These are phyloP conservation scores for Wickerhamomyces tratensis DNA, from an alignment of 805 yeast genomes.

Conservation along the genomic window DNA sequence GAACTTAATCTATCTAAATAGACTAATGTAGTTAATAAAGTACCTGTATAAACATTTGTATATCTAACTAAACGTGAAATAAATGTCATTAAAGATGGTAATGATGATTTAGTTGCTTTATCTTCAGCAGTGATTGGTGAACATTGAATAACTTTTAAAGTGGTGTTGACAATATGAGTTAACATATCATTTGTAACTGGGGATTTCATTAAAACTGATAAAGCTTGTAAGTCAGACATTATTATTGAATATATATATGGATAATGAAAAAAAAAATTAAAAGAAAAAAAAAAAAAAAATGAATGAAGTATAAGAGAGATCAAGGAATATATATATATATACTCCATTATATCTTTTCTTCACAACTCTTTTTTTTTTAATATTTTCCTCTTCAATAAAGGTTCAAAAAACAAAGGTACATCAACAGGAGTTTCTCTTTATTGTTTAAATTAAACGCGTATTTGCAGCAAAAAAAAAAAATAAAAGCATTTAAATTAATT, in stretches of 20 bases:
- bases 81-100: constrained; percentile 67
- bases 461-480: too few species aligned
- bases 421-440: too few species aligned
- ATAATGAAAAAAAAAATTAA: too few species aligned
- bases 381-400: too few species aligned
- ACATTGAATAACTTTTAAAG: constrained; percentile 61
- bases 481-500: too few species aligned
- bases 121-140: constrained; percentile 23
- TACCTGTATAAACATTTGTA: constrained; percentile 75
- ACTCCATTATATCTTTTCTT: too few species aligned
- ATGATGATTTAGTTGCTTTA: constrained; percentile 5
- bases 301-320: too few species aligned
- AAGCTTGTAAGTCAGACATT: constrained; percentile 46
- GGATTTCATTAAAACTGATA: constrained; percentile 45
- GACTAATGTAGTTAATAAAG: constrained; percentile 62
- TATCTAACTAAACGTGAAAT: constrained; percentile 62
- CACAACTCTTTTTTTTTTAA: too few species aligned
- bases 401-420: too few species aligned
- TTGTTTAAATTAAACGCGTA: too few species aligned
- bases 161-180: constrained; percentile 53
- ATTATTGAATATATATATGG: neutral
- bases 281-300: too few species aligned
- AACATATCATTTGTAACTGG: constrained; percentile 73
- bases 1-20: constrained; percentile 53
- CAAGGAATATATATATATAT: too few species aligned